These are phyloP conservation scores for Drosera capensis DNA, from an alignment of 148 eudicot genomes.

Conservation along the genomic window DNA sequence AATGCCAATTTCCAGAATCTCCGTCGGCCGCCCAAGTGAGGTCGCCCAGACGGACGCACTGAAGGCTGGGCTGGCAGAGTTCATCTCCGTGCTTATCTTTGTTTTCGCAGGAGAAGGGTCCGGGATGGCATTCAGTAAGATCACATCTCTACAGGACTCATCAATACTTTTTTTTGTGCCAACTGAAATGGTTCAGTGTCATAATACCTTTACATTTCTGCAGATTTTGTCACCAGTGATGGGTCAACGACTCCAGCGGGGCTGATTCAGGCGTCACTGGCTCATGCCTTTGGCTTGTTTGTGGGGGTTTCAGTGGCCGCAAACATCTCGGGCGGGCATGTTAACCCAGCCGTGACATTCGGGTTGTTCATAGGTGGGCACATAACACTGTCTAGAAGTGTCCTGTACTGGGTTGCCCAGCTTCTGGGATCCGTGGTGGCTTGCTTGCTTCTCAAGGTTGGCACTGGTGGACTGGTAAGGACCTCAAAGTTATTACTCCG, in stretches of 20 bases:
- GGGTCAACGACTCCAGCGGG: conserved; percentile 33
- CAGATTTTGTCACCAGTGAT: conserved; percentile 28
- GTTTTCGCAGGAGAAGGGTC: conserved; percentile 61
- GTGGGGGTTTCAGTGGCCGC: conserved; percentile 53
- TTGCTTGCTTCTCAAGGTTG: conserved; percentile 44
- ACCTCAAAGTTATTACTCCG: too few species aligned
- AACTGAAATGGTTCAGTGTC: too few species aligned
- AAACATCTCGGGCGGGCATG: conserved; percentile 62
- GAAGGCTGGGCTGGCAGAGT: conserved; percentile 48
- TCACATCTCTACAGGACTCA: not conserved
- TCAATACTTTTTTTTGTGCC: not conserved
- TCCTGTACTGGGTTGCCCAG: conserved; percentile 47
- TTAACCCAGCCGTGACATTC: conserved; percentile 56
- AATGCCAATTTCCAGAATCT: conserved; percentile 42
- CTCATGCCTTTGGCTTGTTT: conserved; percentile 38
- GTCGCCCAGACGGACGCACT: conserved; percentile 44
- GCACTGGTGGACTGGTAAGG: conserved; percentile 59
- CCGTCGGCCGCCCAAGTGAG: conserved; percentile 38
- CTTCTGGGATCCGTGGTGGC: conserved; percentile 47
- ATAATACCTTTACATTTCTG: not conserved
- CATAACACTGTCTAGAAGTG: conserved; percentile 35
- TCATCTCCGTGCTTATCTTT: conserved; percentile 47
- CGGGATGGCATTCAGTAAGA: conserved; percentile 63
- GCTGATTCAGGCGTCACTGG: conserved; percentile 39
- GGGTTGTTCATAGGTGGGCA: conserved; percentile 59